Percentiles rank a stretch among this genome's conserved stretches.
Evolutionary conservation across 257 asterid genomes (phyloP).

Genomic region (Plantago ovata): DNA sequence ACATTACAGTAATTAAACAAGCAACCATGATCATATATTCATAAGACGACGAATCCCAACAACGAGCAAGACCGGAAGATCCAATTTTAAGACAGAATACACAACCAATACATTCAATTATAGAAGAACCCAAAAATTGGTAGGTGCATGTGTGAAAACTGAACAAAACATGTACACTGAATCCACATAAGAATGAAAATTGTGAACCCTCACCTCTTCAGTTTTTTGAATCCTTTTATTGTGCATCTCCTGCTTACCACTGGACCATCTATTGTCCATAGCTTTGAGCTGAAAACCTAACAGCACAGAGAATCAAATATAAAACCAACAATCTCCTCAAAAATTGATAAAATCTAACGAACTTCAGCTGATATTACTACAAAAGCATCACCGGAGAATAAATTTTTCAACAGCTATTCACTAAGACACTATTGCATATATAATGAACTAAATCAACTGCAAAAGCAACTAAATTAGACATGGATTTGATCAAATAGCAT

Average conservation of each 20-base stretch:
- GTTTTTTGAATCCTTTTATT: constrained; percentile 40
- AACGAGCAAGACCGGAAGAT: too few relatives aligned
- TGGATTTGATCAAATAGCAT: not conserved
- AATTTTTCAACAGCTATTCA: not conserved
- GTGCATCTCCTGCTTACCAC: constrained; percentile 58
- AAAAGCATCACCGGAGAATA: not conserved
- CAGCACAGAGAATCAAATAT: constrained; percentile 13
- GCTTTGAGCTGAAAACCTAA: constrained; percentile 20
- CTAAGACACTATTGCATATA: not conserved
- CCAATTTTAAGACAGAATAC: too few relatives aligned
- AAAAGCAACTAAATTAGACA: not conserved
- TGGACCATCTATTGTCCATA: constrained; percentile 71
- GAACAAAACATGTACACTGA: constrained; percentile 8
- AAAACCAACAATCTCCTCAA: not conserved
- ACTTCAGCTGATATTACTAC: not conserved
- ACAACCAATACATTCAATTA: too few relatives aligned
- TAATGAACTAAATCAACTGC: not conserved
- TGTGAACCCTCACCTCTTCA: constrained; percentile 42
- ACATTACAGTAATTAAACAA: not conserved
- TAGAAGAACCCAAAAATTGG: not conserved
- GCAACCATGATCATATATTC: not conserved
- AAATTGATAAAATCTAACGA: not conserved
- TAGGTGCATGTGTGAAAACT: too few relatives aligned
- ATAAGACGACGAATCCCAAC: too few relatives aligned
- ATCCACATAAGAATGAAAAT: not conserved